These are phyloP conservation scores for Viola pubescens DNA, from an alignment of 441 rosid species.

Conservation along the genomic window DNA sequence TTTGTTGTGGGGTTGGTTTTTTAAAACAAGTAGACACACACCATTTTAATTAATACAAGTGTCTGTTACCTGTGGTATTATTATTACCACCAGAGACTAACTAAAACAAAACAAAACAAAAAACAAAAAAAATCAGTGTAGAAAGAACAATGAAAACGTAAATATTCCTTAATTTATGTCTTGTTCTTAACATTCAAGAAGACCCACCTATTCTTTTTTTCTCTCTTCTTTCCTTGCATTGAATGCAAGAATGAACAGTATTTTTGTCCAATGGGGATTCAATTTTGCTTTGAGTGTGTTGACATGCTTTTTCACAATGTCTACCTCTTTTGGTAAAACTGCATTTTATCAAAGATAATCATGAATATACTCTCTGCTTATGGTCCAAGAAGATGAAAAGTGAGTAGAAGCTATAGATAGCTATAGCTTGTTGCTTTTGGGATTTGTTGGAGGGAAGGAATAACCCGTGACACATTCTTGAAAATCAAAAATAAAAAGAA, in stretches of 20 bases:
- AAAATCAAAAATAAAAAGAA: too few relatives aligned
- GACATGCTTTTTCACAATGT: not conserved
- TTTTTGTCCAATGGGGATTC: too few relatives aligned
- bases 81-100: slow-evolving; percentile 15
- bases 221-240: not conserved
- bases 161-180: not conserved
- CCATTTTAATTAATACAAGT: too few relatives aligned
- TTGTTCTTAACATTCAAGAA: too few relatives aligned
- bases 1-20: slow-evolving; percentile 22
- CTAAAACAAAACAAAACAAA: slow-evolving; percentile 17
- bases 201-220: not conserved
- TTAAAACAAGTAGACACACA: too few relatives aligned
- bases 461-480: slow-evolving; percentile 21
- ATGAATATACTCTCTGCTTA: slow-evolving; percentile 14
- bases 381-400: too few relatives aligned
- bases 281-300: not conserved
- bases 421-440: slow-evolving; percentile 14
- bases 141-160: slow-evolving; percentile 13
- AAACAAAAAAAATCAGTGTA: too few relatives aligned
- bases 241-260: not conserved
- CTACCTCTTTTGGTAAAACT: slow-evolving; percentile 17
- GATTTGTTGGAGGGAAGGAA: slow-evolving; percentile 18
- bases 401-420: slow-evolving; percentile 6
- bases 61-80: slow-evolving; percentile 25
- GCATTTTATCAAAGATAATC: slow-evolving; percentile 24